Conservation (phyloP, 805 yeast genomes). For the Huiozyma naganishii region DNA sequence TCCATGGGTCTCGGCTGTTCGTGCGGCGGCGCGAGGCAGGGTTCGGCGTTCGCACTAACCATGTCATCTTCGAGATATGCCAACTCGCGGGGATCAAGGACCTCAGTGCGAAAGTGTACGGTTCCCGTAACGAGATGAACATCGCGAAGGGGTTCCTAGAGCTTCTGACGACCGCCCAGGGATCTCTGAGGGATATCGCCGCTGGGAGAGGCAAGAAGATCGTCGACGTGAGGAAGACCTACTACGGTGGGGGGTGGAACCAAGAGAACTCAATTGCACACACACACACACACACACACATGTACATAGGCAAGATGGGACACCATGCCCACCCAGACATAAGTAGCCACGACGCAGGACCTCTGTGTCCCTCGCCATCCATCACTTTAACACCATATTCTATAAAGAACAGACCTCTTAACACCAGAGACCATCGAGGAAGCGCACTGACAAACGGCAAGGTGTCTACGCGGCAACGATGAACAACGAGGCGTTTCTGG, state of each 20-base stretch:
- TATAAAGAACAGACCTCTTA: no score
- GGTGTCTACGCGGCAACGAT: neutral
- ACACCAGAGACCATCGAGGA: no score
- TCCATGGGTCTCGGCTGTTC: constrained; percentile 75
- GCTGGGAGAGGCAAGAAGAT: constrained; percentile 88
- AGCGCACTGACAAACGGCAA: no score
- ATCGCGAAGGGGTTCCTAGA: constrained; percentile 83
- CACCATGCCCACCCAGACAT: no score
- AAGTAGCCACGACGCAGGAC: no score
- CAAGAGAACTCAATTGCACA: neutral
- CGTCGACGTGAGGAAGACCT: constrained; percentile 83
- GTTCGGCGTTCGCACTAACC: constrained; percentile 86
- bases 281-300: neutral
- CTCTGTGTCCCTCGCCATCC: no score
- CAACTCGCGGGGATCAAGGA: constrained; percentile 91
- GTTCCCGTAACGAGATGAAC: constrained; percentile 90
- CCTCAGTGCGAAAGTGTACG: constrained; percentile 80
- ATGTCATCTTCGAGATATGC: constrained; percentile 80
- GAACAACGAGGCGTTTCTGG: constrained; percentile 25
- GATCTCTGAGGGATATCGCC: constrained; percentile 78
- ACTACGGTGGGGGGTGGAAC: constrained; percentile 41
- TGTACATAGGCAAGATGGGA: neutral
- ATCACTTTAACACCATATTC: no score
- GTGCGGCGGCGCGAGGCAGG: constrained; percentile 87
- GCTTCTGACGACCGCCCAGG: constrained; percentile 65